A percentile compares a stretch with the other conserved stretches of the same genome.
These are phyloP conservation scores for Coemansia sp. DNA, from an alignment of 192 early-diverging fungal genomes.

Conservation along the genomic window DNA sequence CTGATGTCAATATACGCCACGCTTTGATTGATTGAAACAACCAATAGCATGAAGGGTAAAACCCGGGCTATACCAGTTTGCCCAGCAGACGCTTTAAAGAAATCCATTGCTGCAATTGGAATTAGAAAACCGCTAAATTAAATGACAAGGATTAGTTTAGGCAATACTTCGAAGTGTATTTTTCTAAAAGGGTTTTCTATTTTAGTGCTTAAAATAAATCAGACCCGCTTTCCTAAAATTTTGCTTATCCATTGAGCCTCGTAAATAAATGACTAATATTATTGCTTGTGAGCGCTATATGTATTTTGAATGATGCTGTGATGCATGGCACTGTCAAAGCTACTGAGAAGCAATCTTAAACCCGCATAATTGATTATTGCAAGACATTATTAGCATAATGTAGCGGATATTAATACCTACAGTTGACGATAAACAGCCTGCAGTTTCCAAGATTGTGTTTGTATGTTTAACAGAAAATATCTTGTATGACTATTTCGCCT, in stretches of 20 bases:
- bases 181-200: no score
- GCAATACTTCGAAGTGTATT: neutral
- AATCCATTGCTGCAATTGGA: neutral
- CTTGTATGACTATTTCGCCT: no score
- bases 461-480: no score
- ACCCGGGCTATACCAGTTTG: neutral
- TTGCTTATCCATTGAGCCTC: no score
- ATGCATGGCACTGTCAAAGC: neutral
- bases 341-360: neutral
- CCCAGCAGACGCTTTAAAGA: neutral
- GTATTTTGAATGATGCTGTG: neutral
- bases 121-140: neutral
- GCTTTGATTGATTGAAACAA: neutral
- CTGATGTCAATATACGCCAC: conserved; percentile 9
- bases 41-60: neutral
- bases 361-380: neutral
- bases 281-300: no score
- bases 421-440: no score
- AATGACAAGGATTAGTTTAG: neutral
- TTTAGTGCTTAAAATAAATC: no score
- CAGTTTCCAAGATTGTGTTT: no score
- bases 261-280: no score
- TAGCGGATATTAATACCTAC: no score
- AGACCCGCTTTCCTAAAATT: no score
- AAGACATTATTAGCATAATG: neutral